phyloP scores from a whole-genome alignment of 2,329 filamentous ascomycete species.

The Aspergillus sp. region DNA sequence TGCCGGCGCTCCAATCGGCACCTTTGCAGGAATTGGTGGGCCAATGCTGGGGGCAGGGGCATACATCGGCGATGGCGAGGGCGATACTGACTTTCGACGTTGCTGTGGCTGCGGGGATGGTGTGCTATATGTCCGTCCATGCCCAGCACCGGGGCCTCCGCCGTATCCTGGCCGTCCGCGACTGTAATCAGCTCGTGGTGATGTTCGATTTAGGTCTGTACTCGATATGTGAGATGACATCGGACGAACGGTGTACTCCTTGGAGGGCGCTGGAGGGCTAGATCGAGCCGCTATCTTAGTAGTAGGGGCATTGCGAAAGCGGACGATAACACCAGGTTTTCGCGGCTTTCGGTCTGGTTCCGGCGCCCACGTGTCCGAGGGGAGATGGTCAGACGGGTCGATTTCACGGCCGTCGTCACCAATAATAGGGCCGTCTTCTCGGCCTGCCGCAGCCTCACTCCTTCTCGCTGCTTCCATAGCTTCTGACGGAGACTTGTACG shows the following conservation, averaged over 20 bases:
- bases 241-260: slow-evolving; percentile 13
- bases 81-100: slow-evolving; percentile 31
- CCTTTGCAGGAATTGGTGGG: slow-evolving; percentile 45
- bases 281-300: slow-evolving; percentile 24
- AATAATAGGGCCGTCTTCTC: slow-evolving; percentile 58
- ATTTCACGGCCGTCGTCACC: slow-evolving; percentile 64
- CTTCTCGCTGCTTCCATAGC: slow-evolving; percentile 40
- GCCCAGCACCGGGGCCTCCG: slow-evolving; percentile 17
- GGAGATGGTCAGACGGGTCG: slow-evolving; percentile 66
- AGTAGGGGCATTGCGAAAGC: slow-evolving; percentile 43
- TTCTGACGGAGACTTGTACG: slow-evolving; percentile 40
- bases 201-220: slow-evolving; percentile 18
- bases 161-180: slow-evolving; percentile 23
- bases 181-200: slow-evolving; percentile 21
- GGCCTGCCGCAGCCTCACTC: slow-evolving; percentile 37
- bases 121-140: slow-evolving; percentile 24
- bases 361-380: slow-evolving; percentile 65
- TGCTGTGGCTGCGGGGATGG: slow-evolving; percentile 24
- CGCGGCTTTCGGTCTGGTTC: slow-evolving; percentile 61
- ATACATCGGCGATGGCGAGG: slow-evolving; percentile 34
- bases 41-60: slow-evolving; percentile 25
- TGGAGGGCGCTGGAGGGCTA: slow-evolving; percentile 15
- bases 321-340: slow-evolving; percentile 50
- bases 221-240: slow-evolving; percentile 7
- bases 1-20: slow-evolving; percentile 36